A percentile compares a stretch with the other conserved stretches of the same genome.
Evolutionary conservation across 2,329 filamentous ascomycete genomes (phyloP).

Genomic region (Aurifilum marmelostoma): DNA sequence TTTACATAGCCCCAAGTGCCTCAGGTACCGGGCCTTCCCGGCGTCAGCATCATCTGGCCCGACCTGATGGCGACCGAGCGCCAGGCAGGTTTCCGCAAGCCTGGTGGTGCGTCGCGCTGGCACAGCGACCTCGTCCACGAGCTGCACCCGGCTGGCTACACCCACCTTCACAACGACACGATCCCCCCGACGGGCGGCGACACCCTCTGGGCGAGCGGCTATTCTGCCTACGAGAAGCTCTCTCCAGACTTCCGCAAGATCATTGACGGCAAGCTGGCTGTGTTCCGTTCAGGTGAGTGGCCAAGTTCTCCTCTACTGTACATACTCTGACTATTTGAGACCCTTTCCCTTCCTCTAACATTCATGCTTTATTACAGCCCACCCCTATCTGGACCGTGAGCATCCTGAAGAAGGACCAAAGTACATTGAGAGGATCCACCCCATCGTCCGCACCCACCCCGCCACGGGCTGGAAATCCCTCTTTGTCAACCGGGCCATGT

Average conservation of each 20-base stretch:
- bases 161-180: conserved; percentile 71
- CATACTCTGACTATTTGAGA: no score
- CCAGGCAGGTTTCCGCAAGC: conserved; percentile 64
- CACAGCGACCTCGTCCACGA: conserved; percentile 75
- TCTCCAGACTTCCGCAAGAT: conserved; percentile 71
- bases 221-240: conserved; percentile 73
- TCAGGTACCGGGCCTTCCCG: conserved; percentile 68
- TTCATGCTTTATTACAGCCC: conserved; percentile 43
- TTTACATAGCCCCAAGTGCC: conserved; percentile 70
- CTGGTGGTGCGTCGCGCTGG: conserved; percentile 70
- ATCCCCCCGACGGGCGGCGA: conserved; percentile 68
- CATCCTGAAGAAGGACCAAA: conserved; percentile 64
- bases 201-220: conserved; percentile 73
- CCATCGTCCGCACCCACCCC: conserved; percentile 71
- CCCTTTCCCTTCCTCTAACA: background rate
- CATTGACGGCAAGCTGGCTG: conserved; percentile 67
- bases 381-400: conserved; percentile 68
- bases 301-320: background rate
- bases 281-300: conserved; percentile 56
- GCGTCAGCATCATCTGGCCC: conserved; percentile 72
- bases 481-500: conserved; percentile 73
- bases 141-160: conserved; percentile 70
- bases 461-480: conserved; percentile 76
- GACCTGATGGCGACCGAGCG: conserved; percentile 66
- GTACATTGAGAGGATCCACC: conserved; percentile 68